Percentiles rank a stretch among this genome's conserved stretches.
Evolutionary conservation across 169 alveolate species (phyloP).

Genomic region (Eimeria brunetti): DNA sequence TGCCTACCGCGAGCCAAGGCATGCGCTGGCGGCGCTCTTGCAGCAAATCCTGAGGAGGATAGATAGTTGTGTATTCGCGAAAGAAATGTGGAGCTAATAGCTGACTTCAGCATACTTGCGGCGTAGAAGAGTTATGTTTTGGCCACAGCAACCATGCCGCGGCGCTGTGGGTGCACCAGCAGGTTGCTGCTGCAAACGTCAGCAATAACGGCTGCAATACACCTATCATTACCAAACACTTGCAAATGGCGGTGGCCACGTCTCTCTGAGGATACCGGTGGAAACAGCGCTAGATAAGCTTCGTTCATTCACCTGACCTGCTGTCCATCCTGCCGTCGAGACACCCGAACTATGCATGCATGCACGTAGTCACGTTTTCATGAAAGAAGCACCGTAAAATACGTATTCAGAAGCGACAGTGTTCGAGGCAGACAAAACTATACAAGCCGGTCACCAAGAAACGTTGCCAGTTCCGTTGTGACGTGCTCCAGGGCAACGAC

Average conservation of each 20-base stretch:
- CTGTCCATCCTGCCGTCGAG: background rate
- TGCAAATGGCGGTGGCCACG: background rate
- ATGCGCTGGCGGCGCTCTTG: slow-evolving; percentile 38
- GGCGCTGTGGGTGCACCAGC: slow-evolving; percentile 53
- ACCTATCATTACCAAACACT: background rate
- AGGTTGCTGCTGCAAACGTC: slow-evolving; percentile 39
- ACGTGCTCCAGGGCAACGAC: background rate
- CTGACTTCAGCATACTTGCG: slow-evolving; percentile 32
- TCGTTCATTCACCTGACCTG: background rate
- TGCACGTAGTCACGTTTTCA: background rate
- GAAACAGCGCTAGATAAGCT: background rate
- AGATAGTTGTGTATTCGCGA: background rate
- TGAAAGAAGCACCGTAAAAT: background rate
- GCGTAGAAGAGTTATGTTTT: background rate
- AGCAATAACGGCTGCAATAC: background rate
- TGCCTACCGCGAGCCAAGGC: slow-evolving; percentile 57
- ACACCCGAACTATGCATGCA: slow-evolving; percentile 24
- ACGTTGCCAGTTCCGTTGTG: background rate
- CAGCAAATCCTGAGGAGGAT: background rate
- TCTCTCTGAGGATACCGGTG: background rate
- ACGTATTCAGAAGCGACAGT: background rate
- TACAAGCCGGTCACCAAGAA: background rate
- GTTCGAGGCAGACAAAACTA: slow-evolving; percentile 43
- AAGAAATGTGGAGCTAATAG: background rate
- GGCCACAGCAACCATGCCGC: slow-evolving; percentile 60